Percentiles rank a stretch among this genome's conserved stretches.
Evolutionary conservation across 306 rosid genomes (phyloP).

Genomic region (peach (Prunus persica)): DNA sequence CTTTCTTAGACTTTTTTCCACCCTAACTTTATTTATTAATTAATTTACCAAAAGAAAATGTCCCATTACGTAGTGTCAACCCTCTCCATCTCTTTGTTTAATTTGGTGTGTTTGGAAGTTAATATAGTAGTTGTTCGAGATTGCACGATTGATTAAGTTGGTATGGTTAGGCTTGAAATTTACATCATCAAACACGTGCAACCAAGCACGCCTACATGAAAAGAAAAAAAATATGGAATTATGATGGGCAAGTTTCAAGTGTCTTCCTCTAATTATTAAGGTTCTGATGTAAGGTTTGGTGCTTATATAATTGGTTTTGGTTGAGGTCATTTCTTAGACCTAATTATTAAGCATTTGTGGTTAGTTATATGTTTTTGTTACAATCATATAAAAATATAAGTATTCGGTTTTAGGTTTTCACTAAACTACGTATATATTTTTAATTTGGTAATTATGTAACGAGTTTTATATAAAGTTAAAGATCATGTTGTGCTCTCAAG

Average conservation of each 20-base stretch:
- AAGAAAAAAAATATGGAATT: not conserved
- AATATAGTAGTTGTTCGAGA: conserved; percentile 27
- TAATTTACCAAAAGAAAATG: conserved; percentile 14
- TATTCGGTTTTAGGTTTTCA: not conserved
- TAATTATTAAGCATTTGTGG: not conserved
- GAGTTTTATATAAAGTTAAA: no score
- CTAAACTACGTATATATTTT: no score
- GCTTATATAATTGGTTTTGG: not conserved
- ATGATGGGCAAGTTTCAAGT: conserved; percentile 22
- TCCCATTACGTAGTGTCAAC: conserved; percentile 38
- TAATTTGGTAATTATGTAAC: no score
- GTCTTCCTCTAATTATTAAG: conserved; percentile 1
- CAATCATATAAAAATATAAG: not conserved
- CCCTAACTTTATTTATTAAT: conserved; percentile 31
- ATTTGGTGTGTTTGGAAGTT: not conserved
- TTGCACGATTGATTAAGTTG: conserved; percentile 28
- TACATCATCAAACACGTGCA: conserved; percentile 48
- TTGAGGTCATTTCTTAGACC: not conserved
- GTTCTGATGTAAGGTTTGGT: conserved; percentile 3
- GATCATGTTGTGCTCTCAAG: no score
- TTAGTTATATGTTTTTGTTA: not conserved
- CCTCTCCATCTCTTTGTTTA: conserved; percentile 17
- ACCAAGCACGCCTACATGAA: conserved; percentile 27
- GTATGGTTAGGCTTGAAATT: conserved; percentile 11
- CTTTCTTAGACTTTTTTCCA: conserved; percentile 60